phyloP scores from a whole-genome alignment of 306 rosid genomes.

The Prunus dulcis region DNA sequence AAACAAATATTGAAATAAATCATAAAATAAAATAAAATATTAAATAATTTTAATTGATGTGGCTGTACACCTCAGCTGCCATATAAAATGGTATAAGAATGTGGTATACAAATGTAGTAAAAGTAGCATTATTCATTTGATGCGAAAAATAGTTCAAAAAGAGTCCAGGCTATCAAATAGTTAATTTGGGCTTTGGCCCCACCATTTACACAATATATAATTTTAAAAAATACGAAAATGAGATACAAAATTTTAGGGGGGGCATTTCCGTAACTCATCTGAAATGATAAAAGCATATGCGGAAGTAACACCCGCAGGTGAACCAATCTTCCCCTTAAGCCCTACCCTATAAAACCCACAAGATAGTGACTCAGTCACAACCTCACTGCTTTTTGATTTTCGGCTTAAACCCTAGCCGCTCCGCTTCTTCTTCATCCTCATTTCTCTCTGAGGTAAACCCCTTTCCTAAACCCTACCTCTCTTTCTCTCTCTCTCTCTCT shows the following conservation, averaged over 20 bases:
- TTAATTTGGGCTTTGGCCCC: too few relatives aligned
- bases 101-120: too few relatives aligned
- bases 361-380: background rate
- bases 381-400: background rate
- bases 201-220: too few relatives aligned
- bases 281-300: too few relatives aligned
- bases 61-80: too few relatives aligned
- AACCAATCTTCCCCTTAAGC: background rate
- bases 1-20: too few relatives aligned
- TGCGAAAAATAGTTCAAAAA: too few relatives aligned
- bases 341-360: background rate
- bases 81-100: too few relatives aligned
- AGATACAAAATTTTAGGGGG: background rate
- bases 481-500: background rate
- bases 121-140: too few relatives aligned
- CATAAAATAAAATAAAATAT: too few relatives aligned
- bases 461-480: constrained; percentile 4
- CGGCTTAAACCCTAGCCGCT: constrained; percentile 74
- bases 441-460: constrained; percentile 25
- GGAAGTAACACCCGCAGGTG: background rate
- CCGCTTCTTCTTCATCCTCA: background rate
- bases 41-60: too few relatives aligned
- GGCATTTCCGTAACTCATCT: background rate
- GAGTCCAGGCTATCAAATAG: too few relatives aligned
- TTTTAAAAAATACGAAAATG: background rate